phyloP scores from a whole-genome alignment of 306 rosid genomes.

The Urtica urens region DNA sequence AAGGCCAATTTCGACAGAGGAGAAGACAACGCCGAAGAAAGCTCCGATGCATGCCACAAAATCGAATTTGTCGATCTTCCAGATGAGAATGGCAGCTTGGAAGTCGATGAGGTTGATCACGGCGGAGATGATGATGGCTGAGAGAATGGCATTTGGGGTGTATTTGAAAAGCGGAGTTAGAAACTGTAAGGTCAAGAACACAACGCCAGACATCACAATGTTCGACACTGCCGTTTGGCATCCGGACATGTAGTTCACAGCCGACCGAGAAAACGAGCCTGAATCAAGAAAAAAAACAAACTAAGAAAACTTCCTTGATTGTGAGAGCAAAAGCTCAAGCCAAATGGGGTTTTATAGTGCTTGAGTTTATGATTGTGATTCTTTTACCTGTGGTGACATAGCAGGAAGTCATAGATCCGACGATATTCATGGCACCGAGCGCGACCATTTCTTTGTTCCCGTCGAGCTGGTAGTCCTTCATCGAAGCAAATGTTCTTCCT shows the following conservation, averaged over 20 bases:
- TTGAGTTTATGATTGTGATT: slow-evolving; percentile 1
- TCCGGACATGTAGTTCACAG: slow-evolving; percentile 87
- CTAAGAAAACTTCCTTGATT: neutral
- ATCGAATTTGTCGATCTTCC: slow-evolving; percentile 91
- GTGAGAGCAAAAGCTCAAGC: neutral
- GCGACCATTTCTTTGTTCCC: slow-evolving; percentile 99
- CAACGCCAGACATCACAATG: slow-evolving; percentile 78
- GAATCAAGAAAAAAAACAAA: slow-evolving; percentile 13
- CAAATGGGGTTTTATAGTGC: too few species aligned
- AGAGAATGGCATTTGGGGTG: slow-evolving; percentile 85
- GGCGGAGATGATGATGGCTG: slow-evolving; percentile 86
- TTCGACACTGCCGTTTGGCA: slow-evolving; percentile 86
- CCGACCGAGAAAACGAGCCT: slow-evolving; percentile 97
- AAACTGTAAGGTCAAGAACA: slow-evolving; percentile 65
- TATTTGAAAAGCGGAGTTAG: slow-evolving; percentile 84
- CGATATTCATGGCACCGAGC: slow-evolving; percentile 79
- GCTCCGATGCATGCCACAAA: slow-evolving; percentile 96
- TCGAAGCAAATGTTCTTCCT: slow-evolving; percentile 93
- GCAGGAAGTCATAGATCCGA: slow-evolving; percentile 94
- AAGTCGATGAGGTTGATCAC: slow-evolving; percentile 75
- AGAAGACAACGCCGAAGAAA: slow-evolving; percentile 79
- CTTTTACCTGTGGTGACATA: slow-evolving; percentile 90
- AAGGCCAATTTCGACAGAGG: slow-evolving; percentile 74
- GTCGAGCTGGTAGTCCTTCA: slow-evolving; percentile 90
- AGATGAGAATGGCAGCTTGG: slow-evolving; percentile 69